Base-by-base conservation (phyloP, 1,284 basidiomycete species). In the Naganishia sp. region DNA sequence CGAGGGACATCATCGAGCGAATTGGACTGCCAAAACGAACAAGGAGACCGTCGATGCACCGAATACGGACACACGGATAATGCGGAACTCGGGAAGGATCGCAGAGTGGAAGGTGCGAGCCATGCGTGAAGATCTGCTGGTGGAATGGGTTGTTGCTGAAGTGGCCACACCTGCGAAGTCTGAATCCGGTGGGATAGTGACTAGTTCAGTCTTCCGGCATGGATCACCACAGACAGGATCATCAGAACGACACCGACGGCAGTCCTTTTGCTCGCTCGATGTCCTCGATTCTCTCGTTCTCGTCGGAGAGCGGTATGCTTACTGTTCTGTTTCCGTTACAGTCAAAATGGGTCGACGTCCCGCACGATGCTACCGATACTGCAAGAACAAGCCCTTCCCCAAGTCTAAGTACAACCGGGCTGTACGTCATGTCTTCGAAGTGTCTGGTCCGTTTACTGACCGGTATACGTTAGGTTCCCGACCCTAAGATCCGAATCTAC, bases 401-500 rank as follows among this genome's bases (percentile, higher is more conserved):
- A 95, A 95, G 83, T 93, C 90, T 68, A 83, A 93, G 79, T 96
- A 95, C 86, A 96, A 96, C 85, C 92, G 95, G 86, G 94, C 94
- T 92, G 93, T 95, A 57, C 92, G 93, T 74, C 21, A 93, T 94
- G 49, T 5, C 28, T 45, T 9, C 16, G 4, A 3, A 39, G 4
- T 15, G 25, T 31, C 5, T 42, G 13, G 36, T 44, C 11, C 7
- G 2, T 4, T 2, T 28, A 25, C 57, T 55, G 36, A 55, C 23
- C 18, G 39, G 11, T 48, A 21, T 16, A 6, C 4, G 31, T n/a
- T 21, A 53, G 59, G 66, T 68, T 39, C 66, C 66, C 25, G 66
- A 68, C 56, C 55, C 66, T 61, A 68, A 68, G 90, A 94, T 94
- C 80, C 86, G 90, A 73, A 94, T 94, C 74, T 95, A 90, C 82